Evolutionary conservation across 2,329 filamentous ascomycete genomes (phyloP).

Genomic region (Cercospora beticola): DNA sequence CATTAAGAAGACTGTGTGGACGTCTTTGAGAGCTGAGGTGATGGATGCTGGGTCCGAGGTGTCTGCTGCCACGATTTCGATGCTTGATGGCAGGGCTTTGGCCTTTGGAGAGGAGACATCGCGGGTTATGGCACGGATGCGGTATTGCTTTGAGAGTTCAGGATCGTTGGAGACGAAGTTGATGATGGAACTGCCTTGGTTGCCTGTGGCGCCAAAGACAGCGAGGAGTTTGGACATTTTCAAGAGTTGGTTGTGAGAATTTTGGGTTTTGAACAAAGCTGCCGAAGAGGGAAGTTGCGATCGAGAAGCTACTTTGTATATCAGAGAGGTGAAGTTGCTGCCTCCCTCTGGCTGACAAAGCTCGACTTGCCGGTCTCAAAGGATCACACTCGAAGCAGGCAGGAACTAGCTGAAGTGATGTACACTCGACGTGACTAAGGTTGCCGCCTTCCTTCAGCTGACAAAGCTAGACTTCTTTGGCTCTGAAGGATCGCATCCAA

Average conservation of each 20-base stretch:
- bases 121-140: slow-evolving; percentile 56
- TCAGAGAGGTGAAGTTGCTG: not conserved
- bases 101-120: slow-evolving; percentile 45
- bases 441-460: not conserved
- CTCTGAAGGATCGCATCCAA: not conserved
- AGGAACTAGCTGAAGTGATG: not conserved
- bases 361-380: not conserved
- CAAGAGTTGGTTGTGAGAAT: too few relatives aligned
- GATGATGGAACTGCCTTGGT: slow-evolving; percentile 59
- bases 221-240: slow-evolving; percentile 50
- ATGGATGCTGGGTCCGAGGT: slow-evolving; percentile 48
- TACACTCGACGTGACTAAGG: not conserved
- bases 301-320: too few relatives aligned
- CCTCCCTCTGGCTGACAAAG: not conserved
- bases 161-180: slow-evolving; percentile 44
- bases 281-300: too few relatives aligned
- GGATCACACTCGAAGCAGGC: not conserved
- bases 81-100: slow-evolving; percentile 47
- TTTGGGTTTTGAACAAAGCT: too few relatives aligned
- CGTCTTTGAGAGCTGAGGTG: slow-evolving; percentile 44
- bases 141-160: slow-evolving; percentile 47
- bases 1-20: slow-evolving; percentile 45
- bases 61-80: slow-evolving; percentile 55
- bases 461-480: not conserved
- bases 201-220: slow-evolving; percentile 59